Evolutionary conservation across 129 eudicot genomes (phyloP), one percentile per base, ranked within the genome.

Genomic region (Saussurea involucrata): DNA sequence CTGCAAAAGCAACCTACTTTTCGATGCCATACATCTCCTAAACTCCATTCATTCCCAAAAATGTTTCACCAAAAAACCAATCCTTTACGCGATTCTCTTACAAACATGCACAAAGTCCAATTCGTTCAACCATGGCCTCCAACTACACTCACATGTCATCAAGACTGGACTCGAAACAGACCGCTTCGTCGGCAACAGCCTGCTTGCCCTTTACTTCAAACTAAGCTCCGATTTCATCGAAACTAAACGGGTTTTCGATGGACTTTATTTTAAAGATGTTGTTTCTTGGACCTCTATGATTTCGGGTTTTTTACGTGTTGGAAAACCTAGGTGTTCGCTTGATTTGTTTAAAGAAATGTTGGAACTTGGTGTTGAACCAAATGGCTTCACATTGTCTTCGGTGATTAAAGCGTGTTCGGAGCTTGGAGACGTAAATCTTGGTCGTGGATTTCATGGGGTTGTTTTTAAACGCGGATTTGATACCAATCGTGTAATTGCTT

Each of bases 201-300:
- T 93, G 28, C 88, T 93, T 7, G 90, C 98, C 7, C 83, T 85
- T 13, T 93, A 93, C 89, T 91, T 87, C 77, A 93, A 93, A 61
- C 63, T 89, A 29, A 71, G 95, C 49, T 29, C 87, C 2, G n/a
- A 80, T 69, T 80, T 87, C 67, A 20, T 32, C 18, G 66, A 79
- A 24, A 85, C 96, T 0, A 55, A 78, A 37, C 88, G 82, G 71
- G 85, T 87, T 33, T 92, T 92, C 57, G 84, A 83, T 55, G 90
- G 85, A 21, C 82, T 92, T 66, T 72, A n/a, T 71, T 63, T 64
- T 11, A 92, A 86, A 71, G 97, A 92, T 58, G 93, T 90, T 57
- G 86, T 90, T 8, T 81, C 98, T 9, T 92, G 98, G 98, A 88
- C 93, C 40, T 92, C 96, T 15, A 90, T 90, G 91, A 82, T 92